Evolutionary conservation across 257 asterid species (phyloP).

Genomic region (Paraleonurus japonicus): DNA sequence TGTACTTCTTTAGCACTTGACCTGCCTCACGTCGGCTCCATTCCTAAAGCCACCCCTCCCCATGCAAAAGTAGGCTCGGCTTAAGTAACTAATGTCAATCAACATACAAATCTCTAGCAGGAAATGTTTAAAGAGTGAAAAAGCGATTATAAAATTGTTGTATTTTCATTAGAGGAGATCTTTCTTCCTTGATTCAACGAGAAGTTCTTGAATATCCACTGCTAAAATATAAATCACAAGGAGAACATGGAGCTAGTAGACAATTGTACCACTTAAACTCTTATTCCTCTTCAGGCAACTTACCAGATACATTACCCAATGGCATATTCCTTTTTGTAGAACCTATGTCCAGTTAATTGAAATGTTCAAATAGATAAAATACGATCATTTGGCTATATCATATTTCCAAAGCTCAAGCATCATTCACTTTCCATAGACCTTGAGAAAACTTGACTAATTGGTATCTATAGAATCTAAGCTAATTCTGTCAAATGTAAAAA

Average conservation of each 20-base stretch:
- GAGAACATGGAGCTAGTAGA: background rate
- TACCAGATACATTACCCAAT: background rate
- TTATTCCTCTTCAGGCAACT: background rate
- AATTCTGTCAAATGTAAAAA: background rate
- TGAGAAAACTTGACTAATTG: background rate
- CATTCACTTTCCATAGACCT: constrained; percentile 4
- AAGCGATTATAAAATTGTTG: background rate
- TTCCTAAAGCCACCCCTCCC: constrained; percentile 46
- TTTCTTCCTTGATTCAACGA: background rate
- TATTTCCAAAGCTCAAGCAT: background rate
- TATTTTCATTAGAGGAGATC: background rate
- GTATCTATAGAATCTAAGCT: background rate
- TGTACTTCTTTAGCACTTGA: constrained; percentile 55
- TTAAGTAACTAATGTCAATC: constrained; percentile 16
- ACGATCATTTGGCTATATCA: background rate
- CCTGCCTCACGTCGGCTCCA: constrained; percentile 85
- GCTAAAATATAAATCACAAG: background rate
- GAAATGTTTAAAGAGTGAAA: background rate
- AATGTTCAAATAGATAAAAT: background rate
- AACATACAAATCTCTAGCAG: background rate
- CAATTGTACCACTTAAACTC: background rate
- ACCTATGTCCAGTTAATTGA: background rate
- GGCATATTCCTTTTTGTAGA: background rate
- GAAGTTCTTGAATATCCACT: background rate
- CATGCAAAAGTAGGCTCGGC: constrained; percentile 11